phyloP scores from a whole-genome alignment of 1,284 basidiomycete species.

The Trametes hirsuta region DNA sequence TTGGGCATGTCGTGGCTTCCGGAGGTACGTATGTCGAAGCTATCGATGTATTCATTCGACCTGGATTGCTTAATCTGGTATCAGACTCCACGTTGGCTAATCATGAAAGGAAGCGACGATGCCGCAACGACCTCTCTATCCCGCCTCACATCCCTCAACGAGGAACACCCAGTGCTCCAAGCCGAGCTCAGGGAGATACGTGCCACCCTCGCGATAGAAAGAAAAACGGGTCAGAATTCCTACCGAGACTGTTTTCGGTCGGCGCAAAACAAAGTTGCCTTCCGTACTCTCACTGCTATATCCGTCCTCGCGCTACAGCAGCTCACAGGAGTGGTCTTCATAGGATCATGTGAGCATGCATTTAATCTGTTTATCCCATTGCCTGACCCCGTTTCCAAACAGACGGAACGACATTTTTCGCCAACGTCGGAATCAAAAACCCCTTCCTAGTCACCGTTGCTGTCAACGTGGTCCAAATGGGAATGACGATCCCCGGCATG shows the following conservation, averaged over 20 bases:
- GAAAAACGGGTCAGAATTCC: slow-evolving; percentile 4
- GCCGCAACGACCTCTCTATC: slow-evolving; percentile 64
- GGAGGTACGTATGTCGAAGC: slow-evolving; percentile 46
- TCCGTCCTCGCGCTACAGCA: neutral
- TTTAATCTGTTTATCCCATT: neutral
- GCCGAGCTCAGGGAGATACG: slow-evolving; percentile 72
- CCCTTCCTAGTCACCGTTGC: neutral
- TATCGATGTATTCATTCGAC: too few species aligned
- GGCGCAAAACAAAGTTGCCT: neutral
- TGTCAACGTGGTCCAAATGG: slow-evolving; percentile 1
- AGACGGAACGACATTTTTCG: slow-evolving; percentile 2
- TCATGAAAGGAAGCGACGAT: slow-evolving; percentile 68
- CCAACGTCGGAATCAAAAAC: neutral
- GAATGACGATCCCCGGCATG: neutral
- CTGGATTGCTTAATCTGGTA: neutral
- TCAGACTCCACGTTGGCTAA: slow-evolving; percentile 83
- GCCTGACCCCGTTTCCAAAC: neutral
- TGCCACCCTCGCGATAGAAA: slow-evolving; percentile 70
- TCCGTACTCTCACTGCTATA: neutral
- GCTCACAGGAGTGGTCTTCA: neutral
- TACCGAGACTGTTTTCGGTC: slow-evolving; percentile 1
- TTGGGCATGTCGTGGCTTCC: slow-evolving; percentile 70
- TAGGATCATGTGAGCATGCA: neutral
- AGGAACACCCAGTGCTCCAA: slow-evolving; percentile 56
- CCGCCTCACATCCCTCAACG: slow-evolving; percentile 57